Conservation (phyloP, 129 eudicot genomes). For the Lactuca sativa region DNA sequence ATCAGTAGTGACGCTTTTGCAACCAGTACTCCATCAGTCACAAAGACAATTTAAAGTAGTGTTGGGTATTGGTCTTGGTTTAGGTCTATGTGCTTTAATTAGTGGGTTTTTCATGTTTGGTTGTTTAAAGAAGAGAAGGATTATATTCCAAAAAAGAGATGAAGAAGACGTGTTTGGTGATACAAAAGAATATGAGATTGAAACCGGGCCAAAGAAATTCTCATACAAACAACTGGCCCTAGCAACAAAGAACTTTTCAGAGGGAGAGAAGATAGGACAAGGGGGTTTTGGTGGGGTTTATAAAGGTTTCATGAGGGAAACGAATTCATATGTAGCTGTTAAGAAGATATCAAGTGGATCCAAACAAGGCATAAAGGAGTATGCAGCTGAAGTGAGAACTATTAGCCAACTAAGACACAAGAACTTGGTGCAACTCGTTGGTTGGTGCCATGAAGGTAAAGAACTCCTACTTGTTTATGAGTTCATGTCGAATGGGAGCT, state of each 20-base stretch:
- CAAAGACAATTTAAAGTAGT: neutral
- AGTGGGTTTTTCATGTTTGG: neutral
- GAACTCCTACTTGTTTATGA: conserved; percentile 31
- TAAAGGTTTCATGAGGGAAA: conserved; percentile 32
- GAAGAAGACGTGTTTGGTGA: conserved; percentile 9
- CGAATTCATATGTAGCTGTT: conserved; percentile 20
- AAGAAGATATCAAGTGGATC: conserved; percentile 25
- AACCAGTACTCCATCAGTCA: neutral
- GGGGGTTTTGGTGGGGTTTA: conserved; percentile 50
- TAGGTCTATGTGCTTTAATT: conserved; percentile 11
- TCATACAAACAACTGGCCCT: conserved; percentile 33
- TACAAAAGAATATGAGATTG: conserved; percentile 38
- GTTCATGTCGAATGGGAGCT: conserved; percentile 26
- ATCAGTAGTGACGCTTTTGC: neutral
- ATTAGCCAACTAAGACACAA: conserved; percentile 27
- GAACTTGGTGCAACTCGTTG: conserved; percentile 32
- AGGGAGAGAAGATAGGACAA: conserved; percentile 48
- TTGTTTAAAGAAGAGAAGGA: conserved; percentile 24
- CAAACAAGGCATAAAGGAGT: conserved; percentile 33
- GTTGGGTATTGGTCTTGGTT: neutral
- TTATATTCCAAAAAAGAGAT: neutral
- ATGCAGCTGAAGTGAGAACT: conserved; percentile 29
- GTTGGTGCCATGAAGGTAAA: conserved; percentile 30
- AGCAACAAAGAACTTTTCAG: conserved; percentile 41
- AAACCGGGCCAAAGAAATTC: conserved; percentile 44